phyloP scores from a whole-genome alignment of 179 eudicot genomes.

The Nepenthes alata region DNA sequence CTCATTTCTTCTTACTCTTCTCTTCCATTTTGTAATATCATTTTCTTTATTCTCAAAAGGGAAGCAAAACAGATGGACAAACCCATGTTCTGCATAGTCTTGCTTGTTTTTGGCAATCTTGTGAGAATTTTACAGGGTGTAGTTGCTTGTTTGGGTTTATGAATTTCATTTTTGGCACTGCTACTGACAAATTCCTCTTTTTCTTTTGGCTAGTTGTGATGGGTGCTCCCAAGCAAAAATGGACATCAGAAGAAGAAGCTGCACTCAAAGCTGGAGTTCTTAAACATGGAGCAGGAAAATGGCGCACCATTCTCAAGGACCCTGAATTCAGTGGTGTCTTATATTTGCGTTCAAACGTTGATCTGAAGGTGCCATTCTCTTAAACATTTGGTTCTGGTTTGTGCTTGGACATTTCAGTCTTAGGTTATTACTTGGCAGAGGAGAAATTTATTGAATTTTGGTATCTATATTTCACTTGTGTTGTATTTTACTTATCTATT shows the following conservation, averaged over 20 bases:
- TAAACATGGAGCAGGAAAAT: slow-evolving; percentile 86
- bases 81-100: not conserved
- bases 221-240: slow-evolving; percentile 97
- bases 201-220: slow-evolving; percentile 22
- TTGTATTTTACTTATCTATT: not conserved
- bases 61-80: too few species aligned
- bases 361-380: slow-evolving; percentile 46
- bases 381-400: not conserved
- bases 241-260: slow-evolving; percentile 92
- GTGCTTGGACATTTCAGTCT: not conserved
- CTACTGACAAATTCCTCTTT: not conserved
- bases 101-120: too few species aligned
- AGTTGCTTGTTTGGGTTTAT: too few species aligned
- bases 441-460: not conserved
- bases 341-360: slow-evolving; percentile 75
- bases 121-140: too few species aligned
- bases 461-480: not conserved
- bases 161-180: too few species aligned
- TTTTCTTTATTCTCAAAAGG: too few species aligned
- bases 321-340: slow-evolving; percentile 65
- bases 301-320: slow-evolving; percentile 94
- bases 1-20: too few species aligned
- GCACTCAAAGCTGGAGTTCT: slow-evolving; percentile 81
- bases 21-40: too few species aligned
- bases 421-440: not conserved